These are phyloP conservation scores for Aleurites moluccanus DNA, from an alignment of 441 rosid genomes.

Conservation along the genomic window DNA sequence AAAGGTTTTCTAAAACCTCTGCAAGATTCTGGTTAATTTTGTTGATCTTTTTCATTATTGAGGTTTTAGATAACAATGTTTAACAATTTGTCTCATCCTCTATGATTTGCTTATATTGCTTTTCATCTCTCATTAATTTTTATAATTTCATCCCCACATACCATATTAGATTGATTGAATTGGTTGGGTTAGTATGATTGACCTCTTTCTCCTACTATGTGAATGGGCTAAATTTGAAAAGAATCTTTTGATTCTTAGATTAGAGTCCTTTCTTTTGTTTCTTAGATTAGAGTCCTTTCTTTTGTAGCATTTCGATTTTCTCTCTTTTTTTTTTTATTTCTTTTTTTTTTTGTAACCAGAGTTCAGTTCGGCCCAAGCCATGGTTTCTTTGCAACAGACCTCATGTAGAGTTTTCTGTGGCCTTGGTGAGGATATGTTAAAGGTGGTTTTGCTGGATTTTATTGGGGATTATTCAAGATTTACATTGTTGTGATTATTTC, in stretches of 20 bases:
- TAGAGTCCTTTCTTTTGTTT: constrained; percentile 2
- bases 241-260: constrained; percentile 1
- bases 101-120: background rate
- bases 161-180: background rate
- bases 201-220: background rate
- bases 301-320: background rate
- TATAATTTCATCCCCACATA: background rate
- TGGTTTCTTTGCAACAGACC: constrained; percentile 5
- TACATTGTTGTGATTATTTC: constrained; percentile 4
- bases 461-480: constrained; percentile 4
- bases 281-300: background rate
- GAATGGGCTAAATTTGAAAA: background rate
- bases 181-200: background rate
- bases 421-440: background rate
- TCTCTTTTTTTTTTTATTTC: background rate
- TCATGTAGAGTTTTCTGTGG: background rate
- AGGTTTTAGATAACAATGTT: background rate
- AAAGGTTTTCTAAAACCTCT: background rate
- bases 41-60: background rate
- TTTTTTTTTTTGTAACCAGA: background rate
- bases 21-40: background rate
- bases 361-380: background rate
- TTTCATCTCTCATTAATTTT: background rate
- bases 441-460: constrained; percentile 7
- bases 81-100: constrained; percentile 1